Base-by-base conservation (phyloP, 2,329 filamentous ascomycete species). In the Ophiobolus disseminans region DNA sequence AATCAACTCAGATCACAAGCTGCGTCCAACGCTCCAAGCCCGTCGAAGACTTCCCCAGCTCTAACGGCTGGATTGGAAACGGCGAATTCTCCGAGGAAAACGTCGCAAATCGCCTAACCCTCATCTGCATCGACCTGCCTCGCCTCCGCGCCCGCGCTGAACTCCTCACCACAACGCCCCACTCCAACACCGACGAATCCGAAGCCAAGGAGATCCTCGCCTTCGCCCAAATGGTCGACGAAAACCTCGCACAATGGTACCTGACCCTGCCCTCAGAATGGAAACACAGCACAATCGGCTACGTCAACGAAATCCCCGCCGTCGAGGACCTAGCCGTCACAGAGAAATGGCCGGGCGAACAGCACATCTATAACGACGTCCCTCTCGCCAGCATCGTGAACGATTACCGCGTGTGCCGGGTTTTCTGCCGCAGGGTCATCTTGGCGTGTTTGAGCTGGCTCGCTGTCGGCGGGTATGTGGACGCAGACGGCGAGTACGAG, bases 361-460 rank as follows among this genome's bases (percentile, higher is more conserved):
- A 74, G 39, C 72, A 75, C 40, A 63, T 68, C 1, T 76, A 75
- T 49, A 63, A 70, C 13, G 73, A 75, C 40, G 62, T 75, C 2
- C 63, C 63, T 16, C 60, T 74, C 8, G 72, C 73, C 1, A 73
- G 68, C 38, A 70, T 75, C 48, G 62, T 72, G 42, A 75, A 76
- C 40, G 73, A 76, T 43, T 74, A 76, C 51, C 66, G 74, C 7
- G 66, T 75, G 7, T 72, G 68, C 31, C 65, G 74, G 2, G 73
- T 75, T 36, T 75, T 74, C 56, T 75, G 72, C 41, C 63, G 72
- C 26, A 54, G 68, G 9, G 70, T 75, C 32, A 71, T 75, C 34
- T 60, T 75, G 42, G 66, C 63, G 3, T 75, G 73, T 48, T 48
- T 67, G 2, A 59, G 59, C 1, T 70, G 69, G 66, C 44, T 72